Percentiles rank a stretch among this genome's conserved stretches.
These are phyloP conservation scores for Candida smagusa DNA, from an alignment of 1,139 yeast species.

Conservation along the genomic window DNA sequence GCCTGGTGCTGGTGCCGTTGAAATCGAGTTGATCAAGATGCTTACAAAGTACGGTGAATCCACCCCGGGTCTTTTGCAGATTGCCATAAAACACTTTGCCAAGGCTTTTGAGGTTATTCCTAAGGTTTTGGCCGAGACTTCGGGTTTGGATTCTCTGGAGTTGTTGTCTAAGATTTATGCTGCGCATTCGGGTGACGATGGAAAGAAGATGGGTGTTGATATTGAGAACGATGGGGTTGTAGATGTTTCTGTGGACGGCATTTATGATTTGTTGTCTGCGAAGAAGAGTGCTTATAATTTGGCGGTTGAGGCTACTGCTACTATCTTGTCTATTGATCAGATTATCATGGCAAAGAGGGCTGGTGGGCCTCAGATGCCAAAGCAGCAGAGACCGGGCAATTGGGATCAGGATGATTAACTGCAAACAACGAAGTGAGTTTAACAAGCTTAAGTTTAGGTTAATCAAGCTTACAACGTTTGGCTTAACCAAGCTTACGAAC, in stretches of 20 bases:
- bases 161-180: conserved; percentile 84
- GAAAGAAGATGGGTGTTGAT: conserved; percentile 37
- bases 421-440: not conserved
- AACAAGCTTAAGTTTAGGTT: too few relatives aligned
- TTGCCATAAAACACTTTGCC: conserved; percentile 92
- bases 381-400: conserved; percentile 86
- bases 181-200: conserved; percentile 67
- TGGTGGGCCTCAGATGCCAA: conserved; percentile 94
- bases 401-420: conserved; percentile 91
- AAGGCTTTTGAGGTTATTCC: conserved; percentile 94
- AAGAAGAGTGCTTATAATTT: conserved; percentile 86
- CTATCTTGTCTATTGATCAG: conserved; percentile 87
- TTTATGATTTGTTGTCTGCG: conserved; percentile 75
- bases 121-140: conserved; percentile 87
- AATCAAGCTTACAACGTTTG: too few relatives aligned
- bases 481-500: too few relatives aligned
- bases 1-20: conserved; percentile 98
- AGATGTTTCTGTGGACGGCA: conserved; percentile 66
- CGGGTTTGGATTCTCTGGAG: conserved; percentile 90
- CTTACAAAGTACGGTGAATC: conserved; percentile 84
- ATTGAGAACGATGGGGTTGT: conserved; percentile 30
- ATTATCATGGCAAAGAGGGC: conserved; percentile 94
- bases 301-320: conserved; percentile 93
- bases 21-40: conserved; percentile 79
- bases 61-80: conserved; percentile 89